Evolutionary conservation across 73 alveolate genomes (phyloP), one percentile per base, ranked within the genome.

Genomic region (Effrenium voratum): DNA sequence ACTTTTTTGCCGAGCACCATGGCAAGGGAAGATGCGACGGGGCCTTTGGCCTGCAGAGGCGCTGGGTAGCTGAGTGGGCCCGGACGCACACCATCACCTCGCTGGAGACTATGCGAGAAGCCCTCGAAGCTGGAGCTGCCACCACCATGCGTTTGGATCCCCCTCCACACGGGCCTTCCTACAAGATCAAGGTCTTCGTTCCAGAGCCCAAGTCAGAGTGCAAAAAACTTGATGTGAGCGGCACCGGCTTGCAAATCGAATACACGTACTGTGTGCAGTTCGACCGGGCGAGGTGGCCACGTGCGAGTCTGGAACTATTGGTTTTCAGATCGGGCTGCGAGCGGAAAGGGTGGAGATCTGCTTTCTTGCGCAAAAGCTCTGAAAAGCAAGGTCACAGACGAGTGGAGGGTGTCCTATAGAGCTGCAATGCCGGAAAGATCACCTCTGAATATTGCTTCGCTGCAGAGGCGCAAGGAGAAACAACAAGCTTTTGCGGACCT

Each of bases 41-140:
- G 30, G 75, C 77, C 0, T 82, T 82, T 34, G 76, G 93, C 77
- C 76, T 82, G 60, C 93, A 82, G 38, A 30, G 93, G 72, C 93
- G 63, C 41, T 82, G 93, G 93, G 93, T 82, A 19, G 36, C 57
- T 15, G 68, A 82, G 1, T 82, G 2, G 0, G 93, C 93, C 49
- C 44, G 93, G 3, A 38, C 70, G 26, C 0, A n/a, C 41, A 52
- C 75, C 50, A 83, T 83, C 28, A 55, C 24, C 24, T 47, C 55
- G 19, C 41, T 83, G 52, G 59, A 0, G 0, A 77, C 19, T 13
- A 83, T 83, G 79, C 75, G 22, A 2, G 44, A 32, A 0, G 79
- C 79, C 3, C 50, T 83, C 30, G 77, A 50, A 30, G 40, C 93
- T 30, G 93, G 76, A 10, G 93, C 93, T 32, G 79, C 93, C 8